phyloP scores from a whole-genome alignment of 1,284 basidiomycete genomes.

The Sutorius eximius region DNA sequence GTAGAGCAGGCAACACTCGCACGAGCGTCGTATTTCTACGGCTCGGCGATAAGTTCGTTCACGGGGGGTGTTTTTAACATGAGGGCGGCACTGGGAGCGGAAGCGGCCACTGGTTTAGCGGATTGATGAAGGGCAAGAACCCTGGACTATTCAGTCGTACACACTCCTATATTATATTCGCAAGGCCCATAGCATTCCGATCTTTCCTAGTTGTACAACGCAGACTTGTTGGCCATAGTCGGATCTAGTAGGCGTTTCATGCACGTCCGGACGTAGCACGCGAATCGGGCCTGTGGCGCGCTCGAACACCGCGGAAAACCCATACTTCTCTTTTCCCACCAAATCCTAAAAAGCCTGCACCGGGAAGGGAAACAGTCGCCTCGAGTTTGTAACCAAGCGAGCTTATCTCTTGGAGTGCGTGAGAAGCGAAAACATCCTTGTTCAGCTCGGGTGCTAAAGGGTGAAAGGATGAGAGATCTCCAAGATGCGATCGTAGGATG shows the following conservation, averaged over 20 bases:
- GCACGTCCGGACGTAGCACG: slow-evolving; percentile 30
- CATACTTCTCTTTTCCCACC: slow-evolving; percentile 48
- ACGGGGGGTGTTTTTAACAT: slow-evolving; percentile 41
- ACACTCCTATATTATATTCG: slow-evolving; percentile 1
- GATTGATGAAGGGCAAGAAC: slow-evolving; percentile 20
- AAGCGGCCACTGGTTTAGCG: slow-evolving; percentile 24
- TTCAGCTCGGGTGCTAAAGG: slow-evolving; percentile 39
- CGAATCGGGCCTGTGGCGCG: slow-evolving; percentile 34
- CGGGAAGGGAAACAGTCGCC: slow-evolving; percentile 46
- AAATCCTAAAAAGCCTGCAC: slow-evolving; percentile 41
- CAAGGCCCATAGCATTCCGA: slow-evolving; percentile 1
- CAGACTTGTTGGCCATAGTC: background rate
- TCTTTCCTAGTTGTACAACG: slow-evolving; percentile 17
- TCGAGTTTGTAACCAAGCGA: slow-evolving; percentile 45
- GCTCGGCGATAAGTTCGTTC: slow-evolving; percentile 42
- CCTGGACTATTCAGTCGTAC: background rate
- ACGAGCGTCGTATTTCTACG: slow-evolving; percentile 40
- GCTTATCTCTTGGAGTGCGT: slow-evolving; percentile 44
- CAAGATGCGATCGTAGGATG: slow-evolving; percentile 21
- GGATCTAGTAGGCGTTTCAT: slow-evolving; percentile 5
- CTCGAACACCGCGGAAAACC: slow-evolving; percentile 42
- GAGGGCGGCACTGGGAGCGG: slow-evolving; percentile 33
- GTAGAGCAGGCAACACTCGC: slow-evolving; percentile 42
- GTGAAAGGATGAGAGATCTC: slow-evolving; percentile 10
- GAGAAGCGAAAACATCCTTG: slow-evolving; percentile 42